These are phyloP conservation scores for Coniochaeta sp. DNA, from an alignment of 2,329 filamentous ascomycete genomes.

Conservation along the genomic window DNA sequence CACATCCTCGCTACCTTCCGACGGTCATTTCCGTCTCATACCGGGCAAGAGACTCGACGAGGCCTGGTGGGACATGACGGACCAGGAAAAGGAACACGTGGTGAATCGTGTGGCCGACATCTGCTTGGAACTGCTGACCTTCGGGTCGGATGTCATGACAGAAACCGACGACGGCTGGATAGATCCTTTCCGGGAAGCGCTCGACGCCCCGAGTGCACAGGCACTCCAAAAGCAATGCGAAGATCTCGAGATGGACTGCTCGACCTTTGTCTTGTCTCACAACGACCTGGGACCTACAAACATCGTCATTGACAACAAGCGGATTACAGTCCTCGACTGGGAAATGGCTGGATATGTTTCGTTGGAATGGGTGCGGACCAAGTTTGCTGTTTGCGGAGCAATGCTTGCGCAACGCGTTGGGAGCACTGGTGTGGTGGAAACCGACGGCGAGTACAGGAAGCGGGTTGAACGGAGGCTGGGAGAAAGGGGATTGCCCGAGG, in stretches of 20 bases:
- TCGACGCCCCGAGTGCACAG: background rate
- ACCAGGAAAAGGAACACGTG: constrained; percentile 2
- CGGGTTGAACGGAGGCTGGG: constrained; percentile 7
- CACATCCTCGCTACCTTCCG: constrained; percentile 4
- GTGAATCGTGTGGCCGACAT: constrained; percentile 4
- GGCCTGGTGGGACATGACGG: constrained; percentile 8
- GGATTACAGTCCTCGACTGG: constrained; percentile 7
- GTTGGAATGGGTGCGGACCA: constrained; percentile 8
- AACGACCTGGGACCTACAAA: constrained; percentile 12
- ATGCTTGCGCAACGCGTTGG: constrained; percentile 5
- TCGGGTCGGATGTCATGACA: constrained; percentile 2
- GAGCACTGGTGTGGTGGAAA: constrained; percentile 1
- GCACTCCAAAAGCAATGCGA: constrained; percentile 9
- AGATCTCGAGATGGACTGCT: no score
- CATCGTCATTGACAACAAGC: constrained; percentile 7
- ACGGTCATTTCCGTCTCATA: constrained; percentile 9
- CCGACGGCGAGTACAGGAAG: constrained; percentile 2
- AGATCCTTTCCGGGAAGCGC: constrained; percentile 6
- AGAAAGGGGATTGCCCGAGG: constrained; percentile 4
- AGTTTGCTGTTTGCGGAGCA: constrained; percentile 9
- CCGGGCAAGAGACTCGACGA: constrained; percentile 9
- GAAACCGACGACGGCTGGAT: constrained; percentile 8
- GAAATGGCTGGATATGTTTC: constrained; percentile 7
- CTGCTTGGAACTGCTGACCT: constrained; percentile 3
- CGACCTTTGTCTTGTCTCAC: constrained; percentile 1